A percentile compares a stretch with the other conserved stretches of the same genome.
Conservation (phyloP, 2,329 filamentous ascomycete genomes). For the Venturia oleaginea region DNA sequence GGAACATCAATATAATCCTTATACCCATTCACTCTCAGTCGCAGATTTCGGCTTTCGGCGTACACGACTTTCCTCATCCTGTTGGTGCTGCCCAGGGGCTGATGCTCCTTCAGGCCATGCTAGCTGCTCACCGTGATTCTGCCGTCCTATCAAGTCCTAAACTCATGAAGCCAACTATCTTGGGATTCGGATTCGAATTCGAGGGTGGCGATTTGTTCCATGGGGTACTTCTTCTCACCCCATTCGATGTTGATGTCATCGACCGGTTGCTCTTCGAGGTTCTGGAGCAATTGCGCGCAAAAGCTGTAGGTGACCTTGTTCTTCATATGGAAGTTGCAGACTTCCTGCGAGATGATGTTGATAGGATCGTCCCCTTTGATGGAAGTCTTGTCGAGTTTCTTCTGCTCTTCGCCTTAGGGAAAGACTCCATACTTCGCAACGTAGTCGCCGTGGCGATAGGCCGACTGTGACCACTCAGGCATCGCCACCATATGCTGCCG, state of each 20-base stretch:
- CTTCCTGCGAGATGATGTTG: slow-evolving; percentile 21
- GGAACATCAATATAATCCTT: slow-evolving; percentile 33
- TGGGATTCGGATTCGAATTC: slow-evolving; percentile 33
- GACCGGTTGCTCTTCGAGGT: slow-evolving; percentile 37
- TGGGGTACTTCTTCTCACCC: slow-evolving; percentile 40
- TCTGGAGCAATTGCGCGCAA: slow-evolving; percentile 38
- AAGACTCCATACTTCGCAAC: slow-evolving; percentile 40
- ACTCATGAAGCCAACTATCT: slow-evolving; percentile 31
- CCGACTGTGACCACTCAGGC: slow-evolving; percentile 38
- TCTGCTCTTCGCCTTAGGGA: slow-evolving; percentile 33
- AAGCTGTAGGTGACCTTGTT: slow-evolving; percentile 37
- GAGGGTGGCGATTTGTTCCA: slow-evolving; percentile 36
- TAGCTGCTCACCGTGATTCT: slow-evolving; percentile 36
- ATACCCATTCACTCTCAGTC: slow-evolving; percentile 31
- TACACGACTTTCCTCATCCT: slow-evolving; percentile 33
- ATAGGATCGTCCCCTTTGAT: slow-evolving; percentile 18
- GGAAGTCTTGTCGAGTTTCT: slow-evolving; percentile 31
- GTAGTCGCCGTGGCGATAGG: slow-evolving; percentile 40
- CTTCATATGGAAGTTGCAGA: slow-evolving; percentile 31
- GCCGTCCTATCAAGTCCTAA: slow-evolving; percentile 36
- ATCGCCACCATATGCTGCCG: slow-evolving; percentile 28
- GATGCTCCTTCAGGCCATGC: slow-evolving; percentile 33
- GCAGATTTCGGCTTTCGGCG: slow-evolving; percentile 31
- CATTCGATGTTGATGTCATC: slow-evolving; percentile 36
- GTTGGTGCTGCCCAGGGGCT: slow-evolving; percentile 34